phyloP scores from a whole-genome alignment of 2,329 filamentous ascomycete genomes.

The Sordariomycetes sp. region DNA sequence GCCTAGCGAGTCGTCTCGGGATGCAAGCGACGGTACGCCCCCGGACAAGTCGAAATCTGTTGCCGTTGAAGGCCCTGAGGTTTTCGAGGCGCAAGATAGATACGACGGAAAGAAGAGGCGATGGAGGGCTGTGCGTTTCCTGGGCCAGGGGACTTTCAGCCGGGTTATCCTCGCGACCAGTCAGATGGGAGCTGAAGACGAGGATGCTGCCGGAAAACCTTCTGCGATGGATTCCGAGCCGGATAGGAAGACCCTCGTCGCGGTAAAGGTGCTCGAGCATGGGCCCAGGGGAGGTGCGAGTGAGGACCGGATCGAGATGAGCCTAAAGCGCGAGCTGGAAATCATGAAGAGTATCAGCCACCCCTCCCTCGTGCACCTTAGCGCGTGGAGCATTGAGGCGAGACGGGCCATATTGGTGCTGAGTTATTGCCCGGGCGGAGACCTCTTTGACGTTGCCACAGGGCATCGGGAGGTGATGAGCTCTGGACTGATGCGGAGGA shows the following conservation, averaged over 20 bases:
- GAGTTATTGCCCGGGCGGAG: conserved; percentile 86
- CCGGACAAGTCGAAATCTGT: conserved; percentile 28
- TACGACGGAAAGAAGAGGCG: conserved; percentile 58
- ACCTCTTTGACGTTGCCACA: conserved; percentile 87
- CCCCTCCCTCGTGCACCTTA: conserved; percentile 81
- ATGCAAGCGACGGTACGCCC: conserved; percentile 28
- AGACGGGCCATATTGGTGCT: conserved; percentile 76
- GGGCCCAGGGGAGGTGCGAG: conserved; percentile 89
- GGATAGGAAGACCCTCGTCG: conserved; percentile 75
- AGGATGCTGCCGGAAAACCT: conserved; percentile 15
- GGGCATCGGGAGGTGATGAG: conserved; percentile 57
- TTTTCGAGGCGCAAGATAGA: conserved; percentile 60
- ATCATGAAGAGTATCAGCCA: conserved; percentile 84
- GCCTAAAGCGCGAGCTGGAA: conserved; percentile 86
- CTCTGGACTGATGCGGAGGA: conserved; percentile 62
- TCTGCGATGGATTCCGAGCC: conserved; percentile 15
- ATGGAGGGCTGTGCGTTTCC: conserved; percentile 69
- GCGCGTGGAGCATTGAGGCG: conserved; percentile 80
- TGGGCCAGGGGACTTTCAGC: conserved; percentile 93
- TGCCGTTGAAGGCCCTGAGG: conserved; percentile 34
- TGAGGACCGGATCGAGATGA: conserved; percentile 86
- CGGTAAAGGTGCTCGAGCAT: conserved; percentile 91
- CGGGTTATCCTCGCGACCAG: conserved; percentile 86
- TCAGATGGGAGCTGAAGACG: conserved; percentile 45
- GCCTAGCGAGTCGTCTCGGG: conserved; percentile 58